Base-by-base conservation (phyloP, 225 moss, liverwort and hornwort genomes). In the Physcomitrellopsis africana region DNA sequence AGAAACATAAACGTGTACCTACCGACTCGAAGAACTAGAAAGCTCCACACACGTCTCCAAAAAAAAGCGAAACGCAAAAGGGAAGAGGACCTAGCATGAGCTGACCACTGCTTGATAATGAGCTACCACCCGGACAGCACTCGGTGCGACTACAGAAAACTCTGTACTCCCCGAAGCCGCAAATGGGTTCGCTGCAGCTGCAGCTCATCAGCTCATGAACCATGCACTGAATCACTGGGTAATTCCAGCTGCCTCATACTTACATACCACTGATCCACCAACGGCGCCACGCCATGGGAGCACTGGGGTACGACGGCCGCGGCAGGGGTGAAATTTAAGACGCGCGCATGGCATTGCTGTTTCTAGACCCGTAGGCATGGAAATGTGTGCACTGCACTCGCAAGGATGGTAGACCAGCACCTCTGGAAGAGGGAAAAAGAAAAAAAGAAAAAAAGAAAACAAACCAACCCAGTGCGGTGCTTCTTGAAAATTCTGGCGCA, bases 231-330 rank as follows among this genome's bases (percentile, higher is more conserved):
- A 58, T 10, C 17, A 11, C 76, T 59, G 45, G 11, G 19, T 1
- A 0, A 0, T 1, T 2, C 17, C 17, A 56, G 55, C 70, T 58
- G 80, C 52, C 71, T 37, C 68, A 73, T 52, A 67, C 74, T 82
- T 82, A 82, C 78, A 78, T 24, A 82, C 52, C 32, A 59, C 69
- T 78, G 59, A 59, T 78, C 70, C 3, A 77, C 63, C 81, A 82
- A 82, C 82, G 78, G 82, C 78, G 78, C 82, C 74, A 74, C 74
- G 57, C 47, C 70, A 47, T 64, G 9, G 43, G 69, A 9, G 55
- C 41, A 69, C 52, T 57, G 45, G 32, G 3, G 32, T 69, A 74
- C 68, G 22, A 46, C 52, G 45, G 19, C 46, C 26, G 27, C 43
- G 45, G 19, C 46, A 20, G 54, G 26, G 51, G 44, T n/a, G 32